phyloP scores from a whole-genome alignment of 306 rosid genomes.

The Hippophae gyantsensis region DNA sequence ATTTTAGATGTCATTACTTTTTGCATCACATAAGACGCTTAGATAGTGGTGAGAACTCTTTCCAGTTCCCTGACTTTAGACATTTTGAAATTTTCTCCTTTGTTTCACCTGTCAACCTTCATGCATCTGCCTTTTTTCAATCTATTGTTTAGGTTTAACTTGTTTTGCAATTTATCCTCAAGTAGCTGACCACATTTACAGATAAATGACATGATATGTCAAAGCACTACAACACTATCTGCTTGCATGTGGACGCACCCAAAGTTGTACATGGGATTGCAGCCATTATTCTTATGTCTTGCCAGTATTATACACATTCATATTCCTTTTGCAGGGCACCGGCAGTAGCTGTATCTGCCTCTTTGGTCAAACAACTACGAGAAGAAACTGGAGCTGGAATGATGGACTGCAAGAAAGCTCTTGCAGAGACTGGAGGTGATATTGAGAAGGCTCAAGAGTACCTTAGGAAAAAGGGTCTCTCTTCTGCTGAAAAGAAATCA shows the following conservation, averaged over 20 bases:
- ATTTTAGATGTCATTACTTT: too few species aligned
- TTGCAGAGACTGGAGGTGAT: conserved; percentile 88
- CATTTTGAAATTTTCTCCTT: too few species aligned
- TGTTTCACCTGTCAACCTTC: too few species aligned
- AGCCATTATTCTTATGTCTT: neutral
- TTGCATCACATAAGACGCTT: too few species aligned
- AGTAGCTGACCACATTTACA: too few species aligned
- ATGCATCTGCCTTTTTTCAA: too few species aligned
- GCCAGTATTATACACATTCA: conserved; percentile 4
- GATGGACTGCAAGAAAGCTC: conserved; percentile 99
- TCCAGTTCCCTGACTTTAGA: too few species aligned
- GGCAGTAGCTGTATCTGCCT: conserved; percentile 54
- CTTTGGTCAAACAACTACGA: conserved; percentile 77
- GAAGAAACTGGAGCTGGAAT: conserved; percentile 98
- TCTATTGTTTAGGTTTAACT: too few species aligned
- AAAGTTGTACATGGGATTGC: neutral
- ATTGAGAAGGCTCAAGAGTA: conserved; percentile 93
- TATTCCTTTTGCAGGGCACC: conserved; percentile 47
- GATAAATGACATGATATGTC: too few species aligned
- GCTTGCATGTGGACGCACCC: neutral
- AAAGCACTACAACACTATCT: too few species aligned
- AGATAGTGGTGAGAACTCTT: too few species aligned
- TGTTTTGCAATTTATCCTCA: too few species aligned
- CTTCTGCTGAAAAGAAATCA: conserved; percentile 86
- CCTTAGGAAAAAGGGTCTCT: conserved; percentile 92